A percentile compares a stretch with the other conserved stretches of the same genome.
These are phyloP conservation scores for Giardia duodenalis DNA, from an alignment of 208 protist genomes.

Conservation along the genomic window DNA sequence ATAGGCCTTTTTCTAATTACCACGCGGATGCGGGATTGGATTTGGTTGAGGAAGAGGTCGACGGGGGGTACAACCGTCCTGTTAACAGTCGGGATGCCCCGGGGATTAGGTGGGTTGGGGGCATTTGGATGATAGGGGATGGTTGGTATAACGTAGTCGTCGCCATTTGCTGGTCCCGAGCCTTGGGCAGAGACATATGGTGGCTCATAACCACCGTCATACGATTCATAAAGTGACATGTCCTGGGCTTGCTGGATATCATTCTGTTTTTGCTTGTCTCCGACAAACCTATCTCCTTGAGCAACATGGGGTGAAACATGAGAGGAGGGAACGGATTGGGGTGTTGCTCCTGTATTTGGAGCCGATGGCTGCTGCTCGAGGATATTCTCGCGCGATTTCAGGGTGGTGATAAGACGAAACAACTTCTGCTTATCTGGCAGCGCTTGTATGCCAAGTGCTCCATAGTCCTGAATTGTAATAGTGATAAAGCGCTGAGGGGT, in stretches of 20 bases:
- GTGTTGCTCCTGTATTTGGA: neutral
- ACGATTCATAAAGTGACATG: neutral
- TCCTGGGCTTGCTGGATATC: neutral
- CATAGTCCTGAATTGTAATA: conserved; percentile 39
- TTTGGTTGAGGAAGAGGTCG: neutral
- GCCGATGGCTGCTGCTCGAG: neutral
- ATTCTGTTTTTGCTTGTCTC: neutral
- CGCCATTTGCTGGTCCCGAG: neutral
- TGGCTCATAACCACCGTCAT: neutral
- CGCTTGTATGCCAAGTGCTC: neutral
- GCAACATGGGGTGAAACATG: neutral
- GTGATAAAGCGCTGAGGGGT: conserved; percentile 22
- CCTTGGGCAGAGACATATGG: neutral
- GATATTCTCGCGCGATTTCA: conserved; percentile 22
- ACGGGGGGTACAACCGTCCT: conserved; percentile 16
- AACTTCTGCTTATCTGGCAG: conserved; percentile 37
- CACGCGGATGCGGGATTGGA: conserved; percentile 33
- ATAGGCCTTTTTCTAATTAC: conserved; percentile 41
- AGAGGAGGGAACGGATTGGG: neutral
- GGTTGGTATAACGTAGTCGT: neutral
- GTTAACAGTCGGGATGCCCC: neutral
- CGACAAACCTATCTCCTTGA: neutral
- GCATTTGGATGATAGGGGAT: neutral
- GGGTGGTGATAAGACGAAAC: conserved; percentile 30
- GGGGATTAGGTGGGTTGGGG: neutral